Evolutionary conservation across 768 basidiomycete species (phyloP).

Genomic region (Mycena epipterygia): DNA sequence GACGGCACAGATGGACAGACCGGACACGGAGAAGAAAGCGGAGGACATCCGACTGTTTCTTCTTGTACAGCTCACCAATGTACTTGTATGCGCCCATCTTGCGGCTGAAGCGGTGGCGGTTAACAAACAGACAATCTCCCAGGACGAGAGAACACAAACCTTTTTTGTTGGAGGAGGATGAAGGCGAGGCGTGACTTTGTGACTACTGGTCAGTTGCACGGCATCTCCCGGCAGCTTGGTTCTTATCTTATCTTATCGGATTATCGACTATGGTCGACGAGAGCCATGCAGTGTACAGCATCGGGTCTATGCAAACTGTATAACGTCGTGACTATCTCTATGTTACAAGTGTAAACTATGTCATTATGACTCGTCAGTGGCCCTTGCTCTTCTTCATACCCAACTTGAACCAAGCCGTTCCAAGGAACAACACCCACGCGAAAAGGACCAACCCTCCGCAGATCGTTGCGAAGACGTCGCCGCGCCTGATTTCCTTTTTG

Average conservation of each 20-base stretch:
- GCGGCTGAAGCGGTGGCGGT: conserved; percentile 50
- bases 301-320: no score
- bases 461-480: conserved; percentile 61
- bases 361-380: conserved; percentile 12
- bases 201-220: not conserved
- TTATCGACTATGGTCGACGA: no score
- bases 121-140: not conserved
- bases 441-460: conserved; percentile 58
- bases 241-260: no score
- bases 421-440: conserved; percentile 77
- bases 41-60: conserved; percentile 97
- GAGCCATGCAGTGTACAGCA: no score
- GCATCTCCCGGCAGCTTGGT: no score
- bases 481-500: conserved; percentile 58
- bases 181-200: not conserved
- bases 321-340: no score
- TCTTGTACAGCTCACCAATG: conserved; percentile 97
- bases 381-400: conserved; percentile 53
- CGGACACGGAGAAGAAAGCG: conserved; percentile 98
- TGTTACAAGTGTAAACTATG: not conserved
- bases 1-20: conserved; percentile 57
- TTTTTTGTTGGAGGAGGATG: conserved; percentile 15
- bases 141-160: conserved; percentile 23
- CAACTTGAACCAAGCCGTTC: conserved; percentile 70
- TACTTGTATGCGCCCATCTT: conserved; percentile 97